A percentile compares a stretch with the other conserved stretches of the same genome.
Evolutionary conservation across 2,329 filamentous ascomycete species (phyloP).

Genomic region (Aureobasidium pullulans): DNA sequence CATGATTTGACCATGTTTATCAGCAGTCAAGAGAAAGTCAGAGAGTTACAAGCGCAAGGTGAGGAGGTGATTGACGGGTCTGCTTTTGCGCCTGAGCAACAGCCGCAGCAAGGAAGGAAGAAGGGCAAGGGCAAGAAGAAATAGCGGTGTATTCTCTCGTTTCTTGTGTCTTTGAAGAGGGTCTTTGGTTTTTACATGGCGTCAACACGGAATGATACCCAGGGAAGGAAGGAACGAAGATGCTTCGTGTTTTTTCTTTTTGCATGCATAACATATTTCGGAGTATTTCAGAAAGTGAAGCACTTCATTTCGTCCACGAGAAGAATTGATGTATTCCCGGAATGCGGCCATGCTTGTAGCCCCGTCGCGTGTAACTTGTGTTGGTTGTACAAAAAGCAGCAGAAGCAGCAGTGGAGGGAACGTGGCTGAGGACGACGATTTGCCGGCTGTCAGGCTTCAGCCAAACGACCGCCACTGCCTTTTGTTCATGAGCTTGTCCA

Average conservation of each 20-base stretch:
- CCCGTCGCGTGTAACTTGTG: conserved; percentile 2
- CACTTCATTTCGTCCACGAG: not conserved
- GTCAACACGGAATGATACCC: conserved; percentile 5
- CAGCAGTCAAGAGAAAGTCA: conserved; percentile 71
- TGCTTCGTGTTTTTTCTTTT: not conserved
- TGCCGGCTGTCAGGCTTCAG: not conserved
- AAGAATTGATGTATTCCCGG: not conserved
- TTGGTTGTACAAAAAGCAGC: not conserved
- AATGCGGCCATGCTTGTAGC: not conserved
- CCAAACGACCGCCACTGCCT: not conserved
- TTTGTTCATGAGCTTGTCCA: not conserved
- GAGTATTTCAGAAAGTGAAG: not conserved
- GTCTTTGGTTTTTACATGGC: conserved; percentile 1
- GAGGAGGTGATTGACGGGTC: conserved; percentile 67
- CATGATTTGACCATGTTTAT: conserved; percentile 84
- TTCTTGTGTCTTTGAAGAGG: not conserved
- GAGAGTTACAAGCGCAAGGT: conserved; percentile 50
- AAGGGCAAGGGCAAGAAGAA: conserved; percentile 44
- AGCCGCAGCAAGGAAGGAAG: conserved; percentile 28
- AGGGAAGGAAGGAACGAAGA: not conserved
- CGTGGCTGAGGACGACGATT: conserved; percentile 8
- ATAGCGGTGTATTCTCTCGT: conserved; percentile 12
- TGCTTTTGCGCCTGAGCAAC: conserved; percentile 49
- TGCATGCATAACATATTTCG: not conserved
- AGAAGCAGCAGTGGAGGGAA: not conserved